phyloP scores from a whole-genome alignment of 129 eudicot species.

The Calendula officinalis region DNA sequence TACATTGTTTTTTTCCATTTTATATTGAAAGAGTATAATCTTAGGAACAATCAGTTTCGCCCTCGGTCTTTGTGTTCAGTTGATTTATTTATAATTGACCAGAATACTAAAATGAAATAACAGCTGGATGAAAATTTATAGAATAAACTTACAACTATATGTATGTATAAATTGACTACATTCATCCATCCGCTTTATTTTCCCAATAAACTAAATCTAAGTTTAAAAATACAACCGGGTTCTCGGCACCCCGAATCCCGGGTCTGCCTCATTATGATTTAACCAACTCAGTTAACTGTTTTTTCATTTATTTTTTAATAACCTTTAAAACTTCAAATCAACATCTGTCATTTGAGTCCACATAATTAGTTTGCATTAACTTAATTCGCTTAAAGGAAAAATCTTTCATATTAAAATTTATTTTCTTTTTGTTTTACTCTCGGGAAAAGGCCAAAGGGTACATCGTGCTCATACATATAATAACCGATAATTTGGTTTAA shows the following conservation, averaged over 20 bases:
- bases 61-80: slow-evolving; percentile 26
- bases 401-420: background rate
- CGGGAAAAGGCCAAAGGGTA: background rate
- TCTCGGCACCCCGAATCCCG: slow-evolving; percentile 38
- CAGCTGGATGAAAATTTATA: slow-evolving; percentile 23
- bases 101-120: slow-evolving; percentile 5
- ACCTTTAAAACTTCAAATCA: background rate
- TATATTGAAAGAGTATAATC: slow-evolving; percentile 7
- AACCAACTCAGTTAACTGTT: slow-evolving; percentile 27
- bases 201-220: slow-evolving; percentile 10
- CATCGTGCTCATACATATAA: background rate
- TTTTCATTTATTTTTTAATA: background rate
- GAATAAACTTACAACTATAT: background rate
- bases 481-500: too few species aligned
- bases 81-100: slow-evolving; percentile 7
- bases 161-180: slow-evolving; percentile 16
- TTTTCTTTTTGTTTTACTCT: background rate
- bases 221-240: slow-evolving; percentile 20
- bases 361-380: too few species aligned
- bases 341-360: background rate
- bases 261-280: slow-evolving; percentile 37
- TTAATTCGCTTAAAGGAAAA: too few species aligned
- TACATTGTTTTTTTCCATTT: background rate
- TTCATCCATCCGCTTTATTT: slow-evolving; percentile 28
- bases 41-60: slow-evolving; percentile 21